Base-by-base conservation (phyloP, 2,329 filamentous ascomycete genomes). In the Dactylellina haptotyla region DNA sequence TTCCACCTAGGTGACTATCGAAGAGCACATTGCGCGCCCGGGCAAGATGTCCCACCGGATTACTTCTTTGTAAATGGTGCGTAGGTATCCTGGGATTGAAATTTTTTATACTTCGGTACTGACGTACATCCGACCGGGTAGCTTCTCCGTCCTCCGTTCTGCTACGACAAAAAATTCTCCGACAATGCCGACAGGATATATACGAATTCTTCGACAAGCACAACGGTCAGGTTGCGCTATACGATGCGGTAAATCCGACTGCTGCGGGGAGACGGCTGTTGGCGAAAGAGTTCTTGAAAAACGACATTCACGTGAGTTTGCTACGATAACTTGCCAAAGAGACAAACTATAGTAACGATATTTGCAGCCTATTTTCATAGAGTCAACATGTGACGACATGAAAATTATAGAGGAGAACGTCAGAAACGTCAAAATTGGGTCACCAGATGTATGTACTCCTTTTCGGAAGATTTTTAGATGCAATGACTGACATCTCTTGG, bases 1-100 rank as follows among this genome's bases (percentile, higher is more conserved):
- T 99, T 99, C 80, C 95, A 99, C 80, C 85, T 99, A 14, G 95
- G 96, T 67, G 95, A 99, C 82, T 99, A 99, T 81, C 90, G 95
- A 76, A 88, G 95, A 80, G 93, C 93, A 30, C 96, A 94, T 14
- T 88, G 98, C 75, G 93, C 92, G 16, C 87, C 89, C 43, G 92
- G 89, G 12, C 89, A 90, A 65, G 88, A 93, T 66, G 90, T 99
- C 14, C 96, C 95, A 0, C 92, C 97, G 75, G 95, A 99, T 80
- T 99, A 99, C 81, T 99, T 99, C 83, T 97, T 94, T 80, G 90
- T 96, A 25, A 93, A 98, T 79, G 94, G 83, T 83, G 50, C 14
- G 50, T 20, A 6, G 20, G 30, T 28, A 12, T 32, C 45, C 23
- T 46, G 18, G 34, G 28, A 56, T 26, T 37, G 14, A 10, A 12